Base-by-base conservation (phyloP, 768 basidiomycete species). In the Rubroboletus pulcherrimus region DNA sequence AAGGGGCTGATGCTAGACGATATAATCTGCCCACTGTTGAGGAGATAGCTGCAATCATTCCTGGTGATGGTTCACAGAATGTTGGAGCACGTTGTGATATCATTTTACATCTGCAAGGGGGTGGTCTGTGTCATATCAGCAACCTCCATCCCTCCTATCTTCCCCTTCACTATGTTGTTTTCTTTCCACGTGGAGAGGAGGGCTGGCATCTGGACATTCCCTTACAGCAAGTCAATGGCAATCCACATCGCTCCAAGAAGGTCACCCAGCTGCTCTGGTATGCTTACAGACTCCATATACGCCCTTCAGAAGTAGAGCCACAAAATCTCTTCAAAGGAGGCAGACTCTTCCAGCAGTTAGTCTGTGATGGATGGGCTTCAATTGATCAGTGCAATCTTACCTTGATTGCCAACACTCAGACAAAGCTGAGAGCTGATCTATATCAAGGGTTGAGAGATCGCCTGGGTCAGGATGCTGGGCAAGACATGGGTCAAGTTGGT, bases 21-120 rank as follows among this genome's bases (percentile, higher is more conserved):
- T 79, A 82, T 49, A 81, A 81, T 58, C 55, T 76, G 0, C 79
- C 80, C 2, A 75, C 73, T 45, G 67, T 71, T 1, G 62, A 73
- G 54, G 77, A 80, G 46, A 67, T 81, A 53, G 76, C 76, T 39
- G 71, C 74, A 0, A 69, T 82, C 38, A 37, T 81, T 26, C 74
- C 76, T 50, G 72, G 67, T 7, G 59, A 68, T 66, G 68, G 60
- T 7, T 35, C 56, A 17, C 26, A 68, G 12, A 33, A 33, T 26
- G 39, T 44, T 0, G 35, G 49, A 1, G 55, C 63, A 1, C 21
- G 56, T 17, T 34, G 66, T 4, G 77, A 81, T 40, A 76, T 79
- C 15, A 54, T 79, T 9, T 39, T 78, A 0, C 47, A 29, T 4
- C 46, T 64, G 0, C 55, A 64, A n/a, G 59, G 58, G 49, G 67